Percentiles rank a stretch among this genome's conserved stretches.
phyloP scores from a whole-genome alignment of 2,329 filamentous ascomycete species.

The Hypoxylon sp. region DNA sequence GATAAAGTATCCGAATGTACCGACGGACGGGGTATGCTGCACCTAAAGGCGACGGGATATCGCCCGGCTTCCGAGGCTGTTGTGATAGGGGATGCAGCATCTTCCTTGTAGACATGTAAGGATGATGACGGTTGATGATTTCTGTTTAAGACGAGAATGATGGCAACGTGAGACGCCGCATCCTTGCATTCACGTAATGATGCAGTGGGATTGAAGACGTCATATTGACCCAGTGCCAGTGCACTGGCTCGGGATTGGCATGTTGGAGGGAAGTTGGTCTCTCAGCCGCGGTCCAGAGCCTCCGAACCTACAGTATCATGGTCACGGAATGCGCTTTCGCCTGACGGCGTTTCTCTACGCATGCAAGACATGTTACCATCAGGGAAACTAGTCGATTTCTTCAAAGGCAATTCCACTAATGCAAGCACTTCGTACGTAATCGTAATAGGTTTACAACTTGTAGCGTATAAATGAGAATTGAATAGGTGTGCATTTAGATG shows the following conservation, averaged over 20 bases:
- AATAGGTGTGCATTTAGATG: neutral
- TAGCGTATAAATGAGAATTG: neutral
- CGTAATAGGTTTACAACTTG: neutral
- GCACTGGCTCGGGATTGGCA: slow-evolving; percentile 27
- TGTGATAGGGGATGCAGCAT: slow-evolving; percentile 11
- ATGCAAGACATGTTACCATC: neutral
- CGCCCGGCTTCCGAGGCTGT: slow-evolving; percentile 16
- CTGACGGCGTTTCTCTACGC: neutral
- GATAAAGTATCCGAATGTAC: neutral
- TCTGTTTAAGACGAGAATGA: slow-evolving; percentile 12
- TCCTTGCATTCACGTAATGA: slow-evolving; percentile 29
- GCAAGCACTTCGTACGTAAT: neutral
- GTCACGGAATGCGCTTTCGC: neutral
- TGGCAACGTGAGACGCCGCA: slow-evolving; percentile 22
- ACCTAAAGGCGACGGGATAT: slow-evolving; percentile 23
- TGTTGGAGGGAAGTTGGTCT: neutral
- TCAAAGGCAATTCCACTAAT: slow-evolving; percentile 1
- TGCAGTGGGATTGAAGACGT: slow-evolving; percentile 34
- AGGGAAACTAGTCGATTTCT: neutral
- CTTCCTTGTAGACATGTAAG: neutral
- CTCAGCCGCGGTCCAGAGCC: slow-evolving; percentile 9
- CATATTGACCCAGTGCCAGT: slow-evolving; percentile 35
- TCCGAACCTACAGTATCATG: slow-evolving; percentile 19
- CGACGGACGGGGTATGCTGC: slow-evolving; percentile 13
- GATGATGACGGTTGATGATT: slow-evolving; percentile 11